Conservation (phyloP, 2,329 filamentous ascomycete genomes). For the Venturia nashicola region DNA sequence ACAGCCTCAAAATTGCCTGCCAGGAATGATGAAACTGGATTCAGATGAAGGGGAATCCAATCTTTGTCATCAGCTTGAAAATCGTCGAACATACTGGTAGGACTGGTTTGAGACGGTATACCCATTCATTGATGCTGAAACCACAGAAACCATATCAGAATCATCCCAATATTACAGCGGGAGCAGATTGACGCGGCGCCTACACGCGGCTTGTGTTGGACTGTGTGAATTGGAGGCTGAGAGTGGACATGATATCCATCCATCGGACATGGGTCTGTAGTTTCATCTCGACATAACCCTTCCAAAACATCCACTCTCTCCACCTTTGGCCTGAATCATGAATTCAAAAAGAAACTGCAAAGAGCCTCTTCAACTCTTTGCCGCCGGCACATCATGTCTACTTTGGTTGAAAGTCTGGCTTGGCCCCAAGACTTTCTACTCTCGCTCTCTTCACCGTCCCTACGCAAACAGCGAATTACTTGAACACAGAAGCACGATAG, state of each 20-base stretch:
- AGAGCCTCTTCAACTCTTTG: neutral
- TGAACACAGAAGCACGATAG: neutral
- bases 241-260: neutral
- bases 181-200: neutral
- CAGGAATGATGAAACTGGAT: neutral
- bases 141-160: neutral
- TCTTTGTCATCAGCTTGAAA: neutral
- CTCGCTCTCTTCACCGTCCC: neutral
- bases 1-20: neutral
- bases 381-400: neutral
- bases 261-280: neutral
- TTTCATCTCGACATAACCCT: neutral
- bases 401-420: neutral
- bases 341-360: neutral
- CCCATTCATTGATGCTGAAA: neutral
- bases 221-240: neutral
- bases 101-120: neutral
- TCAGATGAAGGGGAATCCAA: neutral
- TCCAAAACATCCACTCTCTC: neutral
- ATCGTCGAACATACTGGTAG: neutral
- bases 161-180: neutral
- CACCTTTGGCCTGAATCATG: neutral
- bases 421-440: neutral
- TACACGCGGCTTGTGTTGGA: neutral
- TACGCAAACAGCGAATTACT: neutral